Evolutionary conservation across 306 rosid genomes (phyloP), one percentile per base, ranked within the genome.

Genomic region (Cicer chorassanicum): DNA sequence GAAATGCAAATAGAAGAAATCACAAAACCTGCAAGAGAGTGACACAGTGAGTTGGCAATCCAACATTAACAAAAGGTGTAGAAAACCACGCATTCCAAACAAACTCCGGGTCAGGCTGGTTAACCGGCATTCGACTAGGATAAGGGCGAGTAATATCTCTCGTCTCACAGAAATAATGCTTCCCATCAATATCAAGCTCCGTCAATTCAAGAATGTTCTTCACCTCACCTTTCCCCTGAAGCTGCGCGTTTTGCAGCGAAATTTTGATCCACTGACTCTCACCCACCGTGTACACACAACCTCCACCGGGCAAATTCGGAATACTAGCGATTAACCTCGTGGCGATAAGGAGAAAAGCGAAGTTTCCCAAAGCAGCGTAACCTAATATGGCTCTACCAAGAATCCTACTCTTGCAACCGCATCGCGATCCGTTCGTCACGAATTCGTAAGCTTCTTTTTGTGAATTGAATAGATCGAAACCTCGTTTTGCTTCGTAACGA

Each of bases 31-130:
- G 99, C 81, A 95, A 84, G 74, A 95, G 98, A 80, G 83, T 85
- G 63, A 88, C 96, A 69, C 98, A 95, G 60, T 92, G 99, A 3
- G 79, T 85, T 0, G 89, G 89, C 76, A 95, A 86, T 73, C 99
- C 99, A 81, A 90, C 83, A 87, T 79, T 79, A 60, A 54, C 89
- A 86, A 95, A 95, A 19, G 93, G 87, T 62, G 77, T 74, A 5
- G 98, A 89, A 63, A 95, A 80, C 99, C 99, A 95, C 14, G 82
- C 82, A 10, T 95, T 95, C 99, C 99, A 95, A 68, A 95, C 98
- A 56, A 95, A 95, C 83, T 95, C 99, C 65, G 87, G 88, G 13
- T 95, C 99, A 13, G 99, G 99, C 50, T 82, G 62, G 10, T 64
- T 39, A 65, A 81, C 43, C 4, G 87, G 72, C 90, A 84, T 74